These are phyloP conservation scores for Ophiobolus disseminans DNA, from an alignment of 2,329 filamentous ascomycete species.

Conservation along the genomic window DNA sequence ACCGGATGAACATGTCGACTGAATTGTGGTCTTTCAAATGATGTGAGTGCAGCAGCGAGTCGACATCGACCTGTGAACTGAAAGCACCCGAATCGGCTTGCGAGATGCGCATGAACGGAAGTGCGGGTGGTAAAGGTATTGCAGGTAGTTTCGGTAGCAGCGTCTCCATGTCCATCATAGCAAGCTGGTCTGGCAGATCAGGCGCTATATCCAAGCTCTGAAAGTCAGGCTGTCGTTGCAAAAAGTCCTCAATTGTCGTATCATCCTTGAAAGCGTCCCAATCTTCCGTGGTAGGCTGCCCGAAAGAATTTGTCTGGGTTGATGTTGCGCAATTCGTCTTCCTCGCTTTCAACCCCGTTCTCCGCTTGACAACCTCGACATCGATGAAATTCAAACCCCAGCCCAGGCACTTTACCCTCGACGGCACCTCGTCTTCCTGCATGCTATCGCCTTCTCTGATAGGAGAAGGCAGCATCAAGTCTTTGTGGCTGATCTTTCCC, in stretches of 20 bases:
- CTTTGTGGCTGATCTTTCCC: conserved; percentile 78
- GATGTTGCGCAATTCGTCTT: conserved; percentile 13
- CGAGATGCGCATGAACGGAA: conserved; percentile 41
- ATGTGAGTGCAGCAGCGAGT: conserved; percentile 49
- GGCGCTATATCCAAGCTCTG: conserved; percentile 44
- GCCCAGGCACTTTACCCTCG: conserved; percentile 56
- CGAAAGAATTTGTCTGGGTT: conserved; percentile 27
- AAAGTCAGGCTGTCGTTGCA: conserved; percentile 47
- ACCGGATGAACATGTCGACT: conserved; percentile 81
- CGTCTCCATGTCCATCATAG: conserved; percentile 50
- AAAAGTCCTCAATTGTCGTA: conserved; percentile 48
- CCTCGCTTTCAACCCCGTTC: conserved; percentile 39
- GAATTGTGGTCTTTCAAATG: conserved; percentile 71
- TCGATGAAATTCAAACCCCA: conserved; percentile 65
- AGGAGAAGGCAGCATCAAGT: conserved; percentile 24
- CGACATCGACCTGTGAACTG: conserved; percentile 49
- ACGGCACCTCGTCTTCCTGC: conserved; percentile 8
- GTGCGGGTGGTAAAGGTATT: conserved; percentile 45
- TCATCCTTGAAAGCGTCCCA: conserved; percentile 46
- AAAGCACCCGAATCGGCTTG: conserved; percentile 47
- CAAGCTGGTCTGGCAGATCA: conserved; percentile 49
- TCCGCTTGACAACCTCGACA: conserved; percentile 52
- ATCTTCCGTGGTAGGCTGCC: conserved; percentile 34
- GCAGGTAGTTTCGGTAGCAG: conserved; percentile 48
- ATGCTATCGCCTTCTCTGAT: conserved; percentile 1